Conservation (phyloP, 768 basidiomycete species). For the Mycena latifolia region DNA sequence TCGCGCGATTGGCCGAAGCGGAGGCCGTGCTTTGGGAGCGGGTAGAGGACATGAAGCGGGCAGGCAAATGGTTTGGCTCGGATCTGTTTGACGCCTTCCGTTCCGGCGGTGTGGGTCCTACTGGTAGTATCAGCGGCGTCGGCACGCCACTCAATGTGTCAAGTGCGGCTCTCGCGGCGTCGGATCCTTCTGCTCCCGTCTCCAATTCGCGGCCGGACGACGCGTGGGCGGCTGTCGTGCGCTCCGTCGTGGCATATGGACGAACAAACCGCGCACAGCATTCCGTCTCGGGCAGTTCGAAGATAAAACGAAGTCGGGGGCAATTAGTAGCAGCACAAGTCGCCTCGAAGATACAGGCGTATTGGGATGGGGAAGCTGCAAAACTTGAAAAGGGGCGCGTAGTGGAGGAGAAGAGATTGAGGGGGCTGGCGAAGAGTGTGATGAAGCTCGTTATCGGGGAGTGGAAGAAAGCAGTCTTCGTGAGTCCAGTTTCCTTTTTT, state of each 20-base stretch:
- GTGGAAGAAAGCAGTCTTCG: constrained; percentile 92
- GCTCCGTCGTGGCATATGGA: constrained; percentile 51
- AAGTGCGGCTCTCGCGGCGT: neutral
- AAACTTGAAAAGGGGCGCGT: constrained; percentile 69
- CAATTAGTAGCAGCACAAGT: constrained; percentile 65
- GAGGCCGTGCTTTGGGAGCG: constrained; percentile 60
- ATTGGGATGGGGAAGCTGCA: constrained; percentile 80
- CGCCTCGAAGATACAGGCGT: constrained; percentile 73
- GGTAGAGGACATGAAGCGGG: constrained; percentile 37
- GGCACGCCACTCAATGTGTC: constrained; percentile 9
- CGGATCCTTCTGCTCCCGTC: constrained; percentile 40
- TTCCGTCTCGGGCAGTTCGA: constrained; percentile 26
- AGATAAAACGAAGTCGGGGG: constrained; percentile 45
- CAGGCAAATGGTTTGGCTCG: constrained; percentile 34
- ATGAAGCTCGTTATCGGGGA: constrained; percentile 77
- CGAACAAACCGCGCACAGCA: constrained; percentile 1
- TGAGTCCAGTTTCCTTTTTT: constrained; percentile 51
- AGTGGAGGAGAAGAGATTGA: constrained; percentile 76
- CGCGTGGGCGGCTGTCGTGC: constrained; percentile 71
- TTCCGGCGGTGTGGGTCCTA: neutral
- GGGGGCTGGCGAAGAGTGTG: constrained; percentile 77
- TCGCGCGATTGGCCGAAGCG: constrained; percentile 53
- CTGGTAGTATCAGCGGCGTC: neutral
- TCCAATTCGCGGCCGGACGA: constrained; percentile 51
- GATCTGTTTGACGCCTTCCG: constrained; percentile 29